Evolutionary conservation across 139 green algal species (phyloP), one percentile per base, ranked within the genome.

Genomic region (Coelastrella sp.): DNA sequence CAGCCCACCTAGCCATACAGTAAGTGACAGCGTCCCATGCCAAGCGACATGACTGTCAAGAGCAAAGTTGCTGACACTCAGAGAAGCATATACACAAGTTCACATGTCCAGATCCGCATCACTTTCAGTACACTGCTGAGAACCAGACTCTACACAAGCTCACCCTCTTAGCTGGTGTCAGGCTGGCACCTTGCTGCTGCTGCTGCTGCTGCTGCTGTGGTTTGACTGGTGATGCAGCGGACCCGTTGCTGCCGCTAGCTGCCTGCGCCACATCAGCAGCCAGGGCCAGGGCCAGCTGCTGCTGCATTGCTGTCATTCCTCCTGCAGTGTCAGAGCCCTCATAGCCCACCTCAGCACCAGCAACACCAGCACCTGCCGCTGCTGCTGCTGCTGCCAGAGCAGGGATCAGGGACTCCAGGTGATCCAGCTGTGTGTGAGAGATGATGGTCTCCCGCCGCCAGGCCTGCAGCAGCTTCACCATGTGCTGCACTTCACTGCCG

Each of bases 131-230:
- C 27, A 66, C 20, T 25, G 9, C 15, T n/a, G 70, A 11, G 19
- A 25, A 0, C 70, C 6, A 19, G n/a, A n/a, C n/a, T n/a, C 49
- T 11, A 22, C 49, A 58, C 12, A 27, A 15, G 19, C 84, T 88
- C 61, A 88, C 84, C 68, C 84, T 66, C 68, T 88, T 88, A 8
- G 84, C 84, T 81, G 84, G 84, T 57, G 84, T 88, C 66, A 88
- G 84, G 19, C 5, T 65, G 25, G 14, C 49, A 10, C 15, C 20
- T 3, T 19, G 17, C 27, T 63, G 27, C 82, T 22, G 60, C 19
- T 10, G 78, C 60, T 20, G n/a, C 25, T 84, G 57, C 80, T 35
- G 22, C 24, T 63, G 82, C 82, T 78, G 78, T 11, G 14, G 82
- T 7, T 35, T 20, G 25, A 25, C 60, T 75, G 82, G 57, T 87